phyloP scores from a whole-genome alignment of 2,329 filamentous ascomycete species.

The Camillea tinctor region DNA sequence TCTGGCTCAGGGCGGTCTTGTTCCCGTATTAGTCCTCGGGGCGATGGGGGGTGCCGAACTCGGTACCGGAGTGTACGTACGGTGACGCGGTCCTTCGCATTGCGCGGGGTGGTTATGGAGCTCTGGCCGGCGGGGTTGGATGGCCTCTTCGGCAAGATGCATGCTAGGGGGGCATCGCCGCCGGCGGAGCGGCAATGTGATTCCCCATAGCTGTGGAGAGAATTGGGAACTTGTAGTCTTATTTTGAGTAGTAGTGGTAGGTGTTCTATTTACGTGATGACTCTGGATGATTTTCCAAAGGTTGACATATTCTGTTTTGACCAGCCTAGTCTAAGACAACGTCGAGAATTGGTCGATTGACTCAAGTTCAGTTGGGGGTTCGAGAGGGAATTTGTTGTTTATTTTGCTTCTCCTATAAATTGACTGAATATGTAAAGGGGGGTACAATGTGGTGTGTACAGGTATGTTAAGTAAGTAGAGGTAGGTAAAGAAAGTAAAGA shows the following conservation, averaged over 20 bases:
- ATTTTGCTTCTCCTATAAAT: too few species aligned
- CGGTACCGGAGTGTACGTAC: conserved; percentile 95
- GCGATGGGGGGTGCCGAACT: conserved; percentile 84
- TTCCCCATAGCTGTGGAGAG: conserved; percentile 64
- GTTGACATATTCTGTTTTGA: conserved; percentile 67
- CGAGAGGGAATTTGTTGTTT: too few species aligned
- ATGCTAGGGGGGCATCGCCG: conserved; percentile 85
- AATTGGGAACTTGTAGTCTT: conserved; percentile 11
- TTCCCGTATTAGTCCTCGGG: conserved; percentile 85
- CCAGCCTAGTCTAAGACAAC: background rate
- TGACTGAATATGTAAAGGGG: too few species aligned
- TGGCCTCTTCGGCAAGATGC: conserved; percentile 78
- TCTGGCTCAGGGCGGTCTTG: conserved; percentile 71
- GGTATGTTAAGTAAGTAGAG: background rate
- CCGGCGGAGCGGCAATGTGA: conserved; percentile 92
- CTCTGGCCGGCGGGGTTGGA: conserved; percentile 94
- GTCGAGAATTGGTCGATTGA: background rate
- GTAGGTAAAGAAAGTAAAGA: background rate
- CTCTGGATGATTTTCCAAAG: conserved; percentile 78
- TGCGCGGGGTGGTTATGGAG: conserved; percentile 83
- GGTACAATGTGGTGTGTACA: too few species aligned
- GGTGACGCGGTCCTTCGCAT: conserved; percentile 88
- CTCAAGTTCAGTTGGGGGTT: too few species aligned
- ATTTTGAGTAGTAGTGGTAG: conserved; percentile 28
- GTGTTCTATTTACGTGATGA: conserved; percentile 84